A percentile compares a stretch with the other conserved stretches of the same genome.
Conservation (phyloP, 129 eudicot species). For the Artemisia argyi region DNA sequence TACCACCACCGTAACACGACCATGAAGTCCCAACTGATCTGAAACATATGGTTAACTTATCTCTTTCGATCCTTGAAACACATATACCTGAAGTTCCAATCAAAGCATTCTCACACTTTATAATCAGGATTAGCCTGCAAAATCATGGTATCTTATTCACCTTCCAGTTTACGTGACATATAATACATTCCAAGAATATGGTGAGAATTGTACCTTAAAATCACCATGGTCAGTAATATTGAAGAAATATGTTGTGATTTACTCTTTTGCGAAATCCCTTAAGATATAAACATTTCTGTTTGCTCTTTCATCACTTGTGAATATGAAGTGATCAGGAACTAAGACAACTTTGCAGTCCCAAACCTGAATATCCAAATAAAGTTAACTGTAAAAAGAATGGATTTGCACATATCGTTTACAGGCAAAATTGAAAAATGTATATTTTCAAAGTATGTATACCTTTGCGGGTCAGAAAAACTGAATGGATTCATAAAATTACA, state of each 20-base stretch:
- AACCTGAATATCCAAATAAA: slow-evolving; percentile 35
- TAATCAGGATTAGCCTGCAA: slow-evolving; percentile 1
- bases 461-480: too few species aligned
- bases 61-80: background rate
- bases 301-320: slow-evolving; percentile 67
- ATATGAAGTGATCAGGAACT: slow-evolving; percentile 72
- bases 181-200: background rate
- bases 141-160: background rate
- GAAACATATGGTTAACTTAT: too few species aligned
- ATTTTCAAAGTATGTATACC: too few species aligned
- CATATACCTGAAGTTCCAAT: background rate
- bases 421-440: too few species aligned
- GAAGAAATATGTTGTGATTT: slow-evolving; percentile 73
- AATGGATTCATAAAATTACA: too few species aligned
- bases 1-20: too few species aligned
- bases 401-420: too few species aligned
- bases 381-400: background rate
- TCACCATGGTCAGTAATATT: slow-evolving; percentile 75
- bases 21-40: too few species aligned
- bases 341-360: slow-evolving; percentile 80
- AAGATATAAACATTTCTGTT: slow-evolving; percentile 65
- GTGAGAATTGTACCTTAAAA: slow-evolving; percentile 54
- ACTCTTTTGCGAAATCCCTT: slow-evolving; percentile 72
- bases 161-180: background rate
- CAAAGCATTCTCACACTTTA: background rate